phyloP scores from a whole-genome alignment of 2,329 filamentous ascomycete genomes.

The Moelleriella libera region DNA sequence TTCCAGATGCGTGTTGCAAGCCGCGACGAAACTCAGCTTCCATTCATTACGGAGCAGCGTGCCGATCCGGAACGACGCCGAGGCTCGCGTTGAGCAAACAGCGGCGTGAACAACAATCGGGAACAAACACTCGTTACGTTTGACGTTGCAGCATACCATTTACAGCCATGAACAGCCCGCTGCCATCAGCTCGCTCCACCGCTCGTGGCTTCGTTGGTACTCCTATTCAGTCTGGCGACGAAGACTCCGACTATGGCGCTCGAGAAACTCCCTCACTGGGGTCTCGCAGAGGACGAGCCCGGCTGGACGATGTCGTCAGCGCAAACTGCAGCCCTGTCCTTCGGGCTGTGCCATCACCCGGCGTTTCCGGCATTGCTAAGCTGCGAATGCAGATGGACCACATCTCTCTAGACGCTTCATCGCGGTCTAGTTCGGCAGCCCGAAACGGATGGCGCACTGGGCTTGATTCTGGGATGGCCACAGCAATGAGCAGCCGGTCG shows the following conservation, averaged over 20 bases:
- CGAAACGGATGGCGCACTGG: slow-evolving; percentile 30
- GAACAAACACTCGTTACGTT: neutral
- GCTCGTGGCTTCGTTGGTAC: slow-evolving; percentile 44
- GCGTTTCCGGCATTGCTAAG: slow-evolving; percentile 63
- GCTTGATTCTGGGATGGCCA: slow-evolving; percentile 26
- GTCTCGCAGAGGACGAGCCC: slow-evolving; percentile 23
- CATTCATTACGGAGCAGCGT: slow-evolving; percentile 35
- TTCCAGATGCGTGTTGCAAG: slow-evolving; percentile 43
- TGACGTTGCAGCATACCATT: slow-evolving; percentile 1
- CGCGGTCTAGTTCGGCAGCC: slow-evolving; percentile 41
- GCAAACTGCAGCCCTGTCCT: slow-evolving; percentile 49
- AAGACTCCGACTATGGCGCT: slow-evolving; percentile 37
- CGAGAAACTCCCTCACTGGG: slow-evolving; percentile 22
- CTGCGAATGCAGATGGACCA: slow-evolving; percentile 71
- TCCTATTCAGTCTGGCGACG: slow-evolving; percentile 39
- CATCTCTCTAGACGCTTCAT: slow-evolving; percentile 47
- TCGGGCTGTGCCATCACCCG: slow-evolving; percentile 36
- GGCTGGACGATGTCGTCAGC: slow-evolving; percentile 43
- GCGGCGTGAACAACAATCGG: slow-evolving; percentile 1
- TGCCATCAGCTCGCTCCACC: slow-evolving; percentile 35
- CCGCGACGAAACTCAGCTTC: slow-evolving; percentile 32
- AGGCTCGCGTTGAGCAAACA: slow-evolving; percentile 27
- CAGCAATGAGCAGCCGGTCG: slow-evolving; percentile 39
- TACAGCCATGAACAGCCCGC: slow-evolving; percentile 29
- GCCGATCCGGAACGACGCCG: slow-evolving; percentile 46